Evolutionary conservation across 1,284 basidiomycete genomes (phyloP), one percentile per base, ranked within the genome.

Genomic region (Anthracocystis panici-leucophaei): DNA sequence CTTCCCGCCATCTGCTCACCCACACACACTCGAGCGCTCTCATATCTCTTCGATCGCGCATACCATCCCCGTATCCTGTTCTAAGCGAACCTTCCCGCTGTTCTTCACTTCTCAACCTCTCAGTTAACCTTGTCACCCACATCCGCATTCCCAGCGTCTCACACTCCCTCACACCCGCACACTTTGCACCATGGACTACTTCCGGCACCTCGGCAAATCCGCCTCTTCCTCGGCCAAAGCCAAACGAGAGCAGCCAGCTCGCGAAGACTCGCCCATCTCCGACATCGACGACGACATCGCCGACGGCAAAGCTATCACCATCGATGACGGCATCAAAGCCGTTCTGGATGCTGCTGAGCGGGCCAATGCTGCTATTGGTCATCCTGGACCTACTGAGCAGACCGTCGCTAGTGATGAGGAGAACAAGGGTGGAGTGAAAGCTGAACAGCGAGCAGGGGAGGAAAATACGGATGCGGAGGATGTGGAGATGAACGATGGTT

Each of bases 261-360:
- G 61, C 4, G 41, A 41, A 20, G 48, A 49, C 2, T 60, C 57
- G 2, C 62, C 57, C 10, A 65, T 65, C 35, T 69, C 66, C n/a
- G 66, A 69, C 52, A 55, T 71, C 23, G 63, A 45, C 12, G 68
- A 57, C n/a, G 2, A 33, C 6, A 49, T 46, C 6, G 2, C 25
- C 18, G 45, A 31, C 10, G 44, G 10, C 8, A 10, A 25, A 11
- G 56, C 55, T 5, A 12, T 52, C 9, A 23, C 20, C 5, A 63
- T 50, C 14, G 60, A 63, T 3, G 40, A 45, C 5, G 35, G 42
- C 20, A 50, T 57, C 14, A 46, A 35, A 16, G 27, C 35, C 3
- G 40, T 55, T 0, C 20, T 68, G 1, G 46, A 50, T 5, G 60
- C 65, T 21, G 45, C 56, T 1, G 25, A 59, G 48, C 16, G 16